Evolutionary conservation across 1,139 yeast species (phyloP).

Genomic region (Nakaseomyces kungkrabaensis): DNA sequence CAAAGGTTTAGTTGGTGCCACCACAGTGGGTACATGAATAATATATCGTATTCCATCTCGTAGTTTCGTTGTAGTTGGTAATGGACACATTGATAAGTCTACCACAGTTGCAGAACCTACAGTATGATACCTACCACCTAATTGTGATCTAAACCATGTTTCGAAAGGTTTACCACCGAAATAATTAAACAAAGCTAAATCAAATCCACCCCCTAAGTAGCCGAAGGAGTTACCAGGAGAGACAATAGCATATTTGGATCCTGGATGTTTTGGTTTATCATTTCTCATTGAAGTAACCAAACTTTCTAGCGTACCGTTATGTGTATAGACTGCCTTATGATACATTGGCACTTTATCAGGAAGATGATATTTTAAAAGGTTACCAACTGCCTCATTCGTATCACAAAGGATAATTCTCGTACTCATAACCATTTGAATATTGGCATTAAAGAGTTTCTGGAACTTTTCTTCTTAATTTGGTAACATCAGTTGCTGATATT

Average conservation of each 20-base stretch:
- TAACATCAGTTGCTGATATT: no score
- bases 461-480: no score
- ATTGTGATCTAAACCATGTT: constrained; percentile 23
- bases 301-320: constrained; percentile 12
- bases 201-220: constrained; percentile 44
- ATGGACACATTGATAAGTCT: constrained; percentile 11
- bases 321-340: constrained; percentile 3
- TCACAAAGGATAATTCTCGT: constrained; percentile 17
- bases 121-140: constrained; percentile 20
- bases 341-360: background rate
- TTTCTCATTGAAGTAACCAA: constrained; percentile 7
- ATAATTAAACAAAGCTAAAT: constrained; percentile 33
- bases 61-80: constrained; percentile 6
- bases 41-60: constrained; percentile 28
- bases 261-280: background rate
- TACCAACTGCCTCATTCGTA: constrained; percentile 12
- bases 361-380: background rate
- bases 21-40: constrained; percentile 41
- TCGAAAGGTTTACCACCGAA: constrained; percentile 27
- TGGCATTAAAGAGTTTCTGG: background rate
- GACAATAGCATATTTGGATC: constrained; percentile 27
- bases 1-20: constrained; percentile 31
- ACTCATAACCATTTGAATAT: background rate
- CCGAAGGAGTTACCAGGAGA: constrained; percentile 50
- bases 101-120: constrained; percentile 22